Evolutionary conservation across 2,329 filamentous ascomycete genomes (phyloP).

Genomic region (Ophiocordyceps australis): DNA sequence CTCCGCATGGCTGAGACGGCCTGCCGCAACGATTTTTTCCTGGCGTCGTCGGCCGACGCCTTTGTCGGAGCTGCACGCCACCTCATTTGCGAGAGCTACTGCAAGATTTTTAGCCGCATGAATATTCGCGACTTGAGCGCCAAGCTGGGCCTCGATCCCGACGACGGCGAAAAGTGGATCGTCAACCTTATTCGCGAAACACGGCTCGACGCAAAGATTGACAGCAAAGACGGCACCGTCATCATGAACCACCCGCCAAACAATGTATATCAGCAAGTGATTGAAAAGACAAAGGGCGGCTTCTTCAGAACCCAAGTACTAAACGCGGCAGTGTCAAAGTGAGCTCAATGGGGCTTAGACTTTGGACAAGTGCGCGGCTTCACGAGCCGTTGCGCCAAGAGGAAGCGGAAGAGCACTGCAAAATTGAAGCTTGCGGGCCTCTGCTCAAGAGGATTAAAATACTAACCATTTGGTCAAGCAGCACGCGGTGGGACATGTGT

Average conservation of each 20-base stretch:
- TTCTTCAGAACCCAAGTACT: constrained; percentile 98
- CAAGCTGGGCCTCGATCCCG: constrained; percentile 76
- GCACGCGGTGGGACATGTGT: too few species aligned
- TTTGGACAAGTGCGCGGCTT: too few species aligned
- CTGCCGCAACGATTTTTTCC: constrained; percentile 87
- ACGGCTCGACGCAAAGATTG: constrained; percentile 94
- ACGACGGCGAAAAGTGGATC: constrained; percentile 99
- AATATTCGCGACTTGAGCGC: constrained; percentile 93
- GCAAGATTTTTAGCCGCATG: constrained; percentile 98
- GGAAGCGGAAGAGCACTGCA: constrained; percentile 4
- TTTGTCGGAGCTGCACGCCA: constrained; percentile 93
- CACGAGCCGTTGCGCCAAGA: too few species aligned
- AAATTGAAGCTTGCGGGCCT: too few species aligned
- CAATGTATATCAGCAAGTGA: constrained; percentile 98
- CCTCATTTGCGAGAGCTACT: constrained; percentile 96
- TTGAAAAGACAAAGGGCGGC: constrained; percentile 95
- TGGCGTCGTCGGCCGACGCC: constrained; percentile 62
- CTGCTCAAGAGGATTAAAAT: too few species aligned
- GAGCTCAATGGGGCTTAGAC: constrained; percentile 9
- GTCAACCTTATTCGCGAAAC: constrained; percentile 98
- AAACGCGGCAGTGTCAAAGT: constrained; percentile 44
- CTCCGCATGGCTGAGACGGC: constrained; percentile 80
- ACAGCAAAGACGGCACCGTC: constrained; percentile 96
- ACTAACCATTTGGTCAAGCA: too few species aligned
- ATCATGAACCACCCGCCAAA: constrained; percentile 99